Percentiles rank a stretch among this genome's conserved stretches.
phyloP scores from a whole-genome alignment of 75 land plant genomes.

The Sequoia sempervirens region DNA sequence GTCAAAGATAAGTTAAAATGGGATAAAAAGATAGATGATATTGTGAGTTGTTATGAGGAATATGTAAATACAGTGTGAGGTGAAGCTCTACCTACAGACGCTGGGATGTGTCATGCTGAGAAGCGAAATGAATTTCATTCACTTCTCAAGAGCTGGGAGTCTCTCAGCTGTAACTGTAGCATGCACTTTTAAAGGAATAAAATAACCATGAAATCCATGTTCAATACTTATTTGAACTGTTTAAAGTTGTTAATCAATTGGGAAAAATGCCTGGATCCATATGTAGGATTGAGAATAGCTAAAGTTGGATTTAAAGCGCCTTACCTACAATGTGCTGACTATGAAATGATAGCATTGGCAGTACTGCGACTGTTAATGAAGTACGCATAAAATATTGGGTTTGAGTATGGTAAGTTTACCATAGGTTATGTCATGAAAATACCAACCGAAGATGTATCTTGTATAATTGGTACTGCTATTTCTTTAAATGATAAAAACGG shows the following conservation, averaged over 20 bases:
- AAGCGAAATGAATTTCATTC: slow-evolving; percentile 4
- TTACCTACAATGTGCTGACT: background rate
- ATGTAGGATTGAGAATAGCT: slow-evolving; percentile 1
- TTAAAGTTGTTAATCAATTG: background rate
- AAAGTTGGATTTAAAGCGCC: background rate
- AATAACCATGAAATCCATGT: background rate
- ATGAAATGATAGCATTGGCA: background rate
- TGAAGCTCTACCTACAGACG: background rate
- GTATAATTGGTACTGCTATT: background rate
- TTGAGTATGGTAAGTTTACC: background rate
- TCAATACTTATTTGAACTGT: background rate
- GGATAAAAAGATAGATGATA: background rate
- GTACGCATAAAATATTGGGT: background rate
- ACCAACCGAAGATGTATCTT: background rate
- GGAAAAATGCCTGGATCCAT: background rate
- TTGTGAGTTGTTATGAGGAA: background rate
- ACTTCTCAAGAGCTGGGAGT: slow-evolving; percentile 7
- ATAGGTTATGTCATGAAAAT: slow-evolving; percentile 9
- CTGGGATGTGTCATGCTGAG: background rate
- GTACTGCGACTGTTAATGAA: background rate
- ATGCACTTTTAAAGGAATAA: background rate
- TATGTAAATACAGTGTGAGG: background rate
- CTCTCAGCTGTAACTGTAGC: background rate
- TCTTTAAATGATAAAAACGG: background rate
- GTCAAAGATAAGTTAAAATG: background rate